Conservation (phyloP, 2,329 filamentous ascomycete species). For the Colletotrichum lupini region DNA sequence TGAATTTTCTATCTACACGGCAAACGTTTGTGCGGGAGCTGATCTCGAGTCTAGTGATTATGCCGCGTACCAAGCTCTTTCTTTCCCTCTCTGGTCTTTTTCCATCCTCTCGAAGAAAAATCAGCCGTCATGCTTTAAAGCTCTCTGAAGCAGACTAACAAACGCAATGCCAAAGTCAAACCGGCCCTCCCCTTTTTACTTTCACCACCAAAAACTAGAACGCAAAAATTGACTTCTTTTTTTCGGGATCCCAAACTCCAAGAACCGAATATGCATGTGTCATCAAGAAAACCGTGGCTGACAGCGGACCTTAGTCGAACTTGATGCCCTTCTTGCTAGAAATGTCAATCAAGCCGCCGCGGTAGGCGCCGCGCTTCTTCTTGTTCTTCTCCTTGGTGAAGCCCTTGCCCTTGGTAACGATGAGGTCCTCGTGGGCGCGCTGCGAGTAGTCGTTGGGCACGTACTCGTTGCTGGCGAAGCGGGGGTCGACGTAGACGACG, state of each 20-base stretch:
- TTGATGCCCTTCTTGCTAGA: conserved; percentile 86
- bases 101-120: neutral
- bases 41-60: conserved; percentile 6
- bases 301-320: conserved; percentile 72
- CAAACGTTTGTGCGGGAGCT: neutral
- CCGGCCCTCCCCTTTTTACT: neutral
- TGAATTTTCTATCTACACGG: conserved; percentile 13
- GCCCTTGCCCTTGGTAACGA: conserved; percentile 92
- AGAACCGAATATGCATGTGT: neutral
- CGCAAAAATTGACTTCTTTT: neutral
- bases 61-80: neutral
- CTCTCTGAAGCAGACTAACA: neutral
- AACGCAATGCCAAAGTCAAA: conserved; percentile 2
- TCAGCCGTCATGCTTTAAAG: conserved; percentile 3
- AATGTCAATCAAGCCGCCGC: conserved; percentile 89
- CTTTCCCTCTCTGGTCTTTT: neutral
- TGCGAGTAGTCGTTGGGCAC: conserved; percentile 89
- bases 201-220: neutral
- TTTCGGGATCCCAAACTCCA: conserved; percentile 27
- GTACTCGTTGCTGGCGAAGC: conserved; percentile 83
- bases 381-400: conserved; percentile 99
- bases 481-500: conserved; percentile 74
- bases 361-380: conserved; percentile 91
- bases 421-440: conserved; percentile 86
- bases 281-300: neutral